Base-by-base conservation (phyloP, 169 alveolate species). In the Nephromyces sp. region DNA sequence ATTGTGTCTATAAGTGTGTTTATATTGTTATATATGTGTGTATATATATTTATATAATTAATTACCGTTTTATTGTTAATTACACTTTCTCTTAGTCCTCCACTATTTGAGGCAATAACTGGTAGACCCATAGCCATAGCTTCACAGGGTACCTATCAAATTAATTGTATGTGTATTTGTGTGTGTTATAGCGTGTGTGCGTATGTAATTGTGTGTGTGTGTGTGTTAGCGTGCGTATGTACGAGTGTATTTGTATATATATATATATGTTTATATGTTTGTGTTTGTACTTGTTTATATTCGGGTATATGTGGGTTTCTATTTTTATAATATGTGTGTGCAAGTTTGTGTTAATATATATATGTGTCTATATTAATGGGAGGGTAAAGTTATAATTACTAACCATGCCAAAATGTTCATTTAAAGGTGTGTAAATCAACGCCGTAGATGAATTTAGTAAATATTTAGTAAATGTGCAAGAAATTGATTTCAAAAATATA, bases 371-470 rank as follows among this genome's bases (percentile, higher is more conserved):
- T 25, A 32, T 67, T 32, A n/a, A n/a, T 32, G 73, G 15, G n/a
- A n/a, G 25, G n/a, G 15, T 27, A 1, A 24, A 1, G 22, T 25
- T 27, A 64, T 53, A 24, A 27, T 21, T n/a, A 6, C 75, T 71
- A 53, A 95, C 98, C 29, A 95, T 95, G 30, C 98, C 97, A 73
- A 95, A 95, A 79, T 95, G 98, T 69, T 95, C 98, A 61, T 92
- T 89, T 77, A 83, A 86, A 22, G 98, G 98, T 0, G 98, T 95
- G 80, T 95, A 95, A 28, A 93, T 77, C 31, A 92, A 86, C 52
- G 91, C 91, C 68, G 85, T 75, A 25, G 96, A 84, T 68, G 83
- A 77, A 43, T 79, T 74, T 29, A 93, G 84, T 33, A 92, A 83
- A 66, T 79, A 64, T 67, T 86, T 72, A 70, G 93, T 84, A 52